These are phyloP conservation scores for Physcomitrellopsis africana DNA, from an alignment of 225 moss, liverwort and hornwort genomes.

Conservation along the genomic window DNA sequence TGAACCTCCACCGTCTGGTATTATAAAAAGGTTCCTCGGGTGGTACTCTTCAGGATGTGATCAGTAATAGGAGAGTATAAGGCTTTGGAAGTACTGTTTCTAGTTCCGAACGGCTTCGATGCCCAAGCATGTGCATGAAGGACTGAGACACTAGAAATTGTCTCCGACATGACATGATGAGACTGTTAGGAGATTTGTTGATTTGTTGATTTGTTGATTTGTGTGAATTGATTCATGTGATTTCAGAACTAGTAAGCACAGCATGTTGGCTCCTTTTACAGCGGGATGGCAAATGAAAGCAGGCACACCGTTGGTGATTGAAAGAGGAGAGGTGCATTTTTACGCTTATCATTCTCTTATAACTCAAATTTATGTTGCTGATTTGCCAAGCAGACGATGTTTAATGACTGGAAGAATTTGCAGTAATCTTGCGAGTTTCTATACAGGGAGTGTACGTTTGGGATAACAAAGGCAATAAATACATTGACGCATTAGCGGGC, in stretches of 20 bases:
- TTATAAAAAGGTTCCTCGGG: not conserved
- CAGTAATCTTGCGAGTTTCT: slow-evolving; percentile 3
- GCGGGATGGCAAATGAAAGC: slow-evolving; percentile 71
- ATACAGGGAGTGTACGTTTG: slow-evolving; percentile 81
- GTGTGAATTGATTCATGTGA: not conserved
- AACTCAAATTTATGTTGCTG: not conserved
- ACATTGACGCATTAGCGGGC: slow-evolving; percentile 89
- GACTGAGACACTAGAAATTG: not conserved
- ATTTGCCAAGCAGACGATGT: not conserved
- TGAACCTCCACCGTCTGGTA: too few relatives aligned
- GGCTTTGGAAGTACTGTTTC: not conserved
- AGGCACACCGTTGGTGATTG: slow-evolving; percentile 65
- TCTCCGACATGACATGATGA: not conserved
- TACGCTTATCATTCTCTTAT: not conserved
- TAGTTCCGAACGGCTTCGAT: not conserved
- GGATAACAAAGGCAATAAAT: slow-evolving; percentile 86
- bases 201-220: not conserved
- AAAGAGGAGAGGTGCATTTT: slow-evolving; percentile 70
- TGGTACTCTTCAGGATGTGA: not conserved
- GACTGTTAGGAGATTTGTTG: not conserved
- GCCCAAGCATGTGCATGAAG: not conserved
- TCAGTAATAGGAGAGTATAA: too few relatives aligned
- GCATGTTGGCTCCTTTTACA: slow-evolving; percentile 87
- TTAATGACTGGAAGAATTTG: not conserved
- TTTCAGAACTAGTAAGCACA: slow-evolving; percentile 55